Conservation (phyloP, 2,329 filamentous ascomycete genomes). For the Aspergillus sclerotialis region DNA sequence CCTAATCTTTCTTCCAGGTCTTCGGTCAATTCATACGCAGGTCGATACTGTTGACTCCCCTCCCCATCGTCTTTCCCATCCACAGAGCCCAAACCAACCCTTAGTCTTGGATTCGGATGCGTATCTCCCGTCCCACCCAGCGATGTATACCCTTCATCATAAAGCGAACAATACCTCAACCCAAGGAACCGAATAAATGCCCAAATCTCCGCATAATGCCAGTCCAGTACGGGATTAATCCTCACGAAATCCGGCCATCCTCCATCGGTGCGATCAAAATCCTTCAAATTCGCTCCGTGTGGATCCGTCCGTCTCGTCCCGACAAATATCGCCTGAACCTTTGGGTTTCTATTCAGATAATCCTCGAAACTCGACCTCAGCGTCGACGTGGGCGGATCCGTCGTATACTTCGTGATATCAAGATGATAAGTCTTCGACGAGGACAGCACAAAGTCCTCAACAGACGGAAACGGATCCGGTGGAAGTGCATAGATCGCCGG, state of each 20-base stretch:
- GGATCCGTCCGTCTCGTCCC: constrained; percentile 88
- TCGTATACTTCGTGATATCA: constrained; percentile 63
- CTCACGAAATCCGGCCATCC: constrained; percentile 92
- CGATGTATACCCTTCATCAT: constrained; percentile 84
- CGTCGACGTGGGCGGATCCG: constrained; percentile 45
- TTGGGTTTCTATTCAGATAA: constrained; percentile 53
- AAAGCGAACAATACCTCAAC: constrained; percentile 78
- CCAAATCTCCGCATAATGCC: constrained; percentile 96
- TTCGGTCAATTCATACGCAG: constrained; percentile 67
- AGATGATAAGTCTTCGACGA: constrained; percentile 67
- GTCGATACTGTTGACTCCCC: constrained; percentile 47
- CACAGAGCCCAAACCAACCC: constrained; percentile 19
- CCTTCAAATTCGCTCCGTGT: constrained; percentile 68
- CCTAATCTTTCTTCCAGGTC: constrained; percentile 76
- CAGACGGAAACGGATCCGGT: constrained; percentile 72
- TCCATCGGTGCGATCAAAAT: constrained; percentile 80
- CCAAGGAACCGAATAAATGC: constrained; percentile 65
- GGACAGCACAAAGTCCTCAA: constrained; percentile 71
- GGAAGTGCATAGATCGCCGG: constrained; percentile 88
- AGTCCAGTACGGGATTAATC: constrained; percentile 92
- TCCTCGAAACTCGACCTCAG: constrained; percentile 76
- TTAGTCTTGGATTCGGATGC: constrained; percentile 73
- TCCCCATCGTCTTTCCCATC: constrained; percentile 21
- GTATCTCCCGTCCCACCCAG: constrained; percentile 89
- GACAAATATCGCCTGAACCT: constrained; percentile 73